These are phyloP conservation scores for Phytophthora agathidicida DNA, from an alignment of 352 stramenopile genomes.

Conservation along the genomic window DNA sequence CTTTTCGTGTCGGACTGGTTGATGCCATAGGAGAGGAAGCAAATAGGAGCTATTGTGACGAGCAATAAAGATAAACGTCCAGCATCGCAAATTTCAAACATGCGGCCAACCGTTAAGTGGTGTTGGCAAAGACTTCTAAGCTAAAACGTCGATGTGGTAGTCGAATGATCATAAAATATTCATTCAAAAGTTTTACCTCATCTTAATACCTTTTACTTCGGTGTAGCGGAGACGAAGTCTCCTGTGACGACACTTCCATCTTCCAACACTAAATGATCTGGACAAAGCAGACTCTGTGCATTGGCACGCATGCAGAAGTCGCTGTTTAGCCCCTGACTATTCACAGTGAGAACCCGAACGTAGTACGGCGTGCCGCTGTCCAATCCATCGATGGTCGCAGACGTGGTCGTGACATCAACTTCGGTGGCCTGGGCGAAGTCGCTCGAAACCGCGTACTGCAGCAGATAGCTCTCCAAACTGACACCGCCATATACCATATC, in stretches of 20 bases:
- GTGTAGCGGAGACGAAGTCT: slow-evolving; percentile 47
- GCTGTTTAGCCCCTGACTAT: slow-evolving; percentile 75
- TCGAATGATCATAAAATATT: too few species aligned
- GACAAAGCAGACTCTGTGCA: slow-evolving; percentile 61
- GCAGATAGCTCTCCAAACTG: slow-evolving; percentile 90
- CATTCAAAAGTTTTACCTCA: too few species aligned
- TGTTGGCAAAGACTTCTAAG: too few species aligned
- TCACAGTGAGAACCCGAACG: slow-evolving; percentile 84
- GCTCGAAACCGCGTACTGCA: slow-evolving; percentile 88
- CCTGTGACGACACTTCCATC: slow-evolving; percentile 68
- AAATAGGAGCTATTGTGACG: too few species aligned
- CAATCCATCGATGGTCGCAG: slow-evolving; percentile 66
- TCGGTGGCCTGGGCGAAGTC: slow-evolving; percentile 81
- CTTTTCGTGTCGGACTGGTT: too few species aligned
- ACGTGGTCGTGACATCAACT: slow-evolving; percentile 62
- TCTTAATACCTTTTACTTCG: too few species aligned
- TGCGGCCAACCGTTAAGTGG: too few species aligned
- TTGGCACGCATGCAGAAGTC: slow-evolving; percentile 75
- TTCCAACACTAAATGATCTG: slow-evolving; percentile 70
- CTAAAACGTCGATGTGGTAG: too few species aligned
- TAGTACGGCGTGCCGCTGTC: slow-evolving; percentile 78
- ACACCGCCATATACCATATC: slow-evolving; percentile 93
- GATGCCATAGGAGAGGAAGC: too few species aligned
- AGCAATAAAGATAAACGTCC: too few species aligned
- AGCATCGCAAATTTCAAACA: too few species aligned